These are phyloP conservation scores for Myxozyma monticola DNA, from an alignment of 805 yeast species.

Conservation along the genomic window DNA sequence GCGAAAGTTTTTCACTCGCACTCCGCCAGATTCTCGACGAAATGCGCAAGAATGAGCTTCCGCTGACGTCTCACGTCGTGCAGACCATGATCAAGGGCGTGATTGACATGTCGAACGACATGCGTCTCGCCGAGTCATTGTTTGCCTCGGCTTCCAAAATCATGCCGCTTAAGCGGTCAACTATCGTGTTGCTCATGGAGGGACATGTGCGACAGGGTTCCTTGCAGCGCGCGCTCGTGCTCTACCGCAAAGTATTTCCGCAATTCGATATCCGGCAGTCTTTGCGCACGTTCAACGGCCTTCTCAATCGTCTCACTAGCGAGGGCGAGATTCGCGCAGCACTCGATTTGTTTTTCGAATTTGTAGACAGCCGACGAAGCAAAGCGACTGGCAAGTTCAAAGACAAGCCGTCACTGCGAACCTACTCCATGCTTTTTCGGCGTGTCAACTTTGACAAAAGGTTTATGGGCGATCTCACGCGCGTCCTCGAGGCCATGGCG, in stretches of 20 bases:
- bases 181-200: constrained; percentile 12
- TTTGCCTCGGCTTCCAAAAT: background rate
- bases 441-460: background rate
- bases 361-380: constrained; percentile 4
- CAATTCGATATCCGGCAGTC: constrained; percentile 5
- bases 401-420: constrained; percentile 2
- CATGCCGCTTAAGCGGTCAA: constrained; percentile 7
- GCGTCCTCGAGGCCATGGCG: constrained; percentile 1
- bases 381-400: no score
- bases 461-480: background rate
- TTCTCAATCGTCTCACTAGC: constrained; percentile 2
- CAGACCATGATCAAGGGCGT: constrained; percentile 20
- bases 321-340: constrained; percentile 14
- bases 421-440: constrained; percentile 7
- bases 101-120: constrained; percentile 20
- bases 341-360: constrained; percentile 9
- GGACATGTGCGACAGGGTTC: constrained; percentile 19
- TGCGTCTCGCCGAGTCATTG: constrained; percentile 15
- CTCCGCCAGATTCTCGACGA: constrained; percentile 9
- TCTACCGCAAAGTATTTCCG: constrained; percentile 10
- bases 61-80: constrained; percentile 14
- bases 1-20: no score
- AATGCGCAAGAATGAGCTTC: constrained; percentile 12
- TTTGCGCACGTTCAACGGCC: constrained; percentile 1
- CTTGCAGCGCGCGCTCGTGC: constrained; percentile 10